Conservation (phyloP, 768 basidiomycete species). For the Suillus bovinus region DNA sequence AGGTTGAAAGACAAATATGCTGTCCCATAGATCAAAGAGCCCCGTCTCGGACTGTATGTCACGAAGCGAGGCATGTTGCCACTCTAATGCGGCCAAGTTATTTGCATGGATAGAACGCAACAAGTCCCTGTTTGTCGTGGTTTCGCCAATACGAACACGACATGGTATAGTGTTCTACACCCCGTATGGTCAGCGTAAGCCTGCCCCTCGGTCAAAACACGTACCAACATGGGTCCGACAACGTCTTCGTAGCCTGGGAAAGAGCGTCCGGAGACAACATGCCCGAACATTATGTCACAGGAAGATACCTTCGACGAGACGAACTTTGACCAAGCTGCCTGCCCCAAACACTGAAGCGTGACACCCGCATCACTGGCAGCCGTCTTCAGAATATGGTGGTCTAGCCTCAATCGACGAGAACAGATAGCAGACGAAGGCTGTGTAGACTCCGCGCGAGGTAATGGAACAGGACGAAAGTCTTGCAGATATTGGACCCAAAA, state of each 20-base stretch:
- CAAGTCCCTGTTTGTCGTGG: slow-evolving; percentile 33
- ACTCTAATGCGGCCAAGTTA: slow-evolving; percentile 40
- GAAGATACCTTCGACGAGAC: slow-evolving; percentile 22
- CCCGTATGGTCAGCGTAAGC: background rate
- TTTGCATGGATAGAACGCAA: slow-evolving; percentile 37
- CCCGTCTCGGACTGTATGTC: slow-evolving; percentile 37
- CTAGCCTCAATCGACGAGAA: slow-evolving; percentile 12
- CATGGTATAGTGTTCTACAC: slow-evolving; percentile 48
- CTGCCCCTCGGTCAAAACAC: slow-evolving; percentile 16
- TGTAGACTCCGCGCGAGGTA: slow-evolving; percentile 17
- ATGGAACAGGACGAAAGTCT: slow-evolving; percentile 20
- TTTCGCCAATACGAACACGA: slow-evolving; percentile 34
- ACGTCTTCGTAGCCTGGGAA: slow-evolving; percentile 42
- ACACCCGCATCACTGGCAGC: slow-evolving; percentile 22
- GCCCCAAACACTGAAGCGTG: slow-evolving; percentile 39
- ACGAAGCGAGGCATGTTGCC: slow-evolving; percentile 49
- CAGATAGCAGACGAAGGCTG: slow-evolving; percentile 19
- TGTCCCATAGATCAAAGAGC: slow-evolving; percentile 38
- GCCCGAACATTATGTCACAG: slow-evolving; percentile 45
- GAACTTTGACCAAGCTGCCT: slow-evolving; percentile 33
- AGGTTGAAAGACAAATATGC: slow-evolving; percentile 48
- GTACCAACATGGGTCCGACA: slow-evolving; percentile 47
- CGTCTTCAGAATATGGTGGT: slow-evolving; percentile 15
- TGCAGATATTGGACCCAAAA: slow-evolving; percentile 39
- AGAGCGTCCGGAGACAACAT: slow-evolving; percentile 46